Conservation (phyloP, 176 grass and related monocot species). For the Triticum dicoccoides region DNA sequence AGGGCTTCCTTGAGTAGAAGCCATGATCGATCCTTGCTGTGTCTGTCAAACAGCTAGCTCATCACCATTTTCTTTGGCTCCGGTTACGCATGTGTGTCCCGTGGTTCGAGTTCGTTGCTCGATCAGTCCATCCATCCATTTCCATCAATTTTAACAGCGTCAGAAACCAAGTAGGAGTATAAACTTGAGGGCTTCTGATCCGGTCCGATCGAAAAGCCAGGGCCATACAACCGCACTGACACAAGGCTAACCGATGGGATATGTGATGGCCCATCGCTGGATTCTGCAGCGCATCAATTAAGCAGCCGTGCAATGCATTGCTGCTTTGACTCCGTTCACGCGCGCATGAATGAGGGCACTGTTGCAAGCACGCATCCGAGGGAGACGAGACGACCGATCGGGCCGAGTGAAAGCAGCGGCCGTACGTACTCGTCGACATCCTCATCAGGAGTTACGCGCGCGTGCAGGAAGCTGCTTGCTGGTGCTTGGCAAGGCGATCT, state of each 20-base stretch:
- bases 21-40: neutral
- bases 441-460: neutral
- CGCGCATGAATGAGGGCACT: neutral
- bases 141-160: neutral
- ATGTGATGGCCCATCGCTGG: neutral
- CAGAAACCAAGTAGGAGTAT: neutral
- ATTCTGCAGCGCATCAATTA: neutral
- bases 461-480: neutral
- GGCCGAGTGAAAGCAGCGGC: neutral
- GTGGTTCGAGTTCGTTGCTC: neutral
- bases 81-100: neutral
- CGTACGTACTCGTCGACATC: neutral
- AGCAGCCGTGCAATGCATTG: neutral
- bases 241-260: neutral
- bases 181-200: neutral
- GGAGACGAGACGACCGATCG: neutral
- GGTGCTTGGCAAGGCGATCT: neutral
- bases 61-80: neutral
- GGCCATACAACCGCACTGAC: neutral
- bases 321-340: neutral
- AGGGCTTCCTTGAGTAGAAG: slow-evolving; percentile 17
- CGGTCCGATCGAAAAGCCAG: neutral
- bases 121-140: neutral
- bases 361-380: neutral
- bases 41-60: neutral